Percentiles rank a stretch among this genome's conserved stretches.
Evolutionary conservation across 2,329 filamentous ascomycete species (phyloP).

Genomic region (Talaromyces sp.): DNA sequence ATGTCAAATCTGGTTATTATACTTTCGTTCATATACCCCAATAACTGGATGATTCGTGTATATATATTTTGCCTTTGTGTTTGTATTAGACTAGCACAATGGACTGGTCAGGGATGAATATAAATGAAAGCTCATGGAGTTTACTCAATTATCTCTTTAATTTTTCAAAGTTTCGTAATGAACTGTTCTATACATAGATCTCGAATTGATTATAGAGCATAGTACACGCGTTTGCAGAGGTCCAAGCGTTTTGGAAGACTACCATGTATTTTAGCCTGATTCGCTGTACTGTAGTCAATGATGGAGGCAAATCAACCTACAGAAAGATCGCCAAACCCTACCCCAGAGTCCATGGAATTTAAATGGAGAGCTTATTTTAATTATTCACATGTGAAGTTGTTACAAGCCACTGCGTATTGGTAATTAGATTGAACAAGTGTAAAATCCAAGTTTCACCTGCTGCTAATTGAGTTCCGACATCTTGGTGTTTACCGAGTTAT

Average conservation of each 20-base stretch:
- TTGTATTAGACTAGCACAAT: background rate
- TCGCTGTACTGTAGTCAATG: background rate
- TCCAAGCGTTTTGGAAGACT: too few relatives aligned
- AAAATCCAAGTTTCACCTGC: too few relatives aligned
- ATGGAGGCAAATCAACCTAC: background rate
- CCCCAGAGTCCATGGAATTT: too few relatives aligned
- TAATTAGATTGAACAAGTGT: background rate
- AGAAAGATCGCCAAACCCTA: too few relatives aligned
- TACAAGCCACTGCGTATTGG: background rate
- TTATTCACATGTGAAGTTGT: background rate
- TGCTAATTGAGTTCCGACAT: too few relatives aligned
- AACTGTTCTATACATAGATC: too few relatives aligned
- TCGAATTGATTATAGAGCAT: too few relatives aligned
- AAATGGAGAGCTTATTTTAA: background rate
- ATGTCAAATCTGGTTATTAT: background rate
- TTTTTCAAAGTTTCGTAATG: background rate
- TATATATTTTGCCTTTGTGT: background rate
- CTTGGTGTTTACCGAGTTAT: too few relatives aligned
- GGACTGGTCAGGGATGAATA: background rate
- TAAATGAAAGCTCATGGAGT: background rate
- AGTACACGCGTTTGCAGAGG: too few relatives aligned
- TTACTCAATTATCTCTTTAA: background rate
- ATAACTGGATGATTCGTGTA: slow-evolving; percentile 1
- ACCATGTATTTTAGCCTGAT: too few relatives aligned
- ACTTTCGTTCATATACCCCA: slow-evolving; percentile 1